A percentile compares a stretch with the other conserved stretches of the same genome.
phyloP scores from a whole-genome alignment of 2,329 filamentous ascomycete species.

The Dothideomycetes sp. region DNA sequence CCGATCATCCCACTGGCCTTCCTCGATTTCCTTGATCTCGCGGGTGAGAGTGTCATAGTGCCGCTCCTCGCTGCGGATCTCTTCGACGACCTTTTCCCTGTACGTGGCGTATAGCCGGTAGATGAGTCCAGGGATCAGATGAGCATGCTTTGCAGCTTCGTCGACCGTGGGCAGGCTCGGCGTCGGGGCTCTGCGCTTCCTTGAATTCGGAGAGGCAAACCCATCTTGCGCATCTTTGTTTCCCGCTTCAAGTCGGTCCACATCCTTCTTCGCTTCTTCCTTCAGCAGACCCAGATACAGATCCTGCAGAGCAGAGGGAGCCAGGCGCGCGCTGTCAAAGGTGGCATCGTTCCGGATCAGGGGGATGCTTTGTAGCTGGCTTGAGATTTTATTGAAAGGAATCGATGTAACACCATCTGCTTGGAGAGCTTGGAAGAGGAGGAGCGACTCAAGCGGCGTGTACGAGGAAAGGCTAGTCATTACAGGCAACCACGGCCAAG shows the following conservation, averaged over 20 bases:
- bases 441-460: slow-evolving; percentile 74
- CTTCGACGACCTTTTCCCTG: slow-evolving; percentile 53
- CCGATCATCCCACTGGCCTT: slow-evolving; percentile 42
- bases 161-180: slow-evolving; percentile 53
- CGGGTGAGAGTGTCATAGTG: slow-evolving; percentile 51
- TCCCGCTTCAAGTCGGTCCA: slow-evolving; percentile 17
- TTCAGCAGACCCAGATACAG: slow-evolving; percentile 67
- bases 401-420: slow-evolving; percentile 52
- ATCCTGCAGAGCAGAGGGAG: slow-evolving; percentile 64
- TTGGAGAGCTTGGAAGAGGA: slow-evolving; percentile 72
- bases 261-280: slow-evolving; percentile 50
- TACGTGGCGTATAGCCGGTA: slow-evolving; percentile 67
- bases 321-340: slow-evolving; percentile 66
- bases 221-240: slow-evolving; percentile 17
- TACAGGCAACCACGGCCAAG: slow-evolving; percentile 18
- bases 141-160: slow-evolving; percentile 54
- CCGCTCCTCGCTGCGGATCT: slow-evolving; percentile 65
- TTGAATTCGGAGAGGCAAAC: slow-evolving; percentile 36
- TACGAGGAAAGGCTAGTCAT: slow-evolving; percentile 50
- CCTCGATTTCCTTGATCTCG: slow-evolving; percentile 60
- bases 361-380: slow-evolving; percentile 61
- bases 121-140: slow-evolving; percentile 60
- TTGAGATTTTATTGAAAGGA: slow-evolving; percentile 62
- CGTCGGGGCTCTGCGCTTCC: slow-evolving; percentile 64
- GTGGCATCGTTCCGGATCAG: slow-evolving; percentile 58